A percentile compares a stretch with the other conserved stretches of the same genome.
These are phyloP conservation scores for Ogataea corticis DNA, from an alignment of 805 yeast genomes.

Conservation along the genomic window DNA sequence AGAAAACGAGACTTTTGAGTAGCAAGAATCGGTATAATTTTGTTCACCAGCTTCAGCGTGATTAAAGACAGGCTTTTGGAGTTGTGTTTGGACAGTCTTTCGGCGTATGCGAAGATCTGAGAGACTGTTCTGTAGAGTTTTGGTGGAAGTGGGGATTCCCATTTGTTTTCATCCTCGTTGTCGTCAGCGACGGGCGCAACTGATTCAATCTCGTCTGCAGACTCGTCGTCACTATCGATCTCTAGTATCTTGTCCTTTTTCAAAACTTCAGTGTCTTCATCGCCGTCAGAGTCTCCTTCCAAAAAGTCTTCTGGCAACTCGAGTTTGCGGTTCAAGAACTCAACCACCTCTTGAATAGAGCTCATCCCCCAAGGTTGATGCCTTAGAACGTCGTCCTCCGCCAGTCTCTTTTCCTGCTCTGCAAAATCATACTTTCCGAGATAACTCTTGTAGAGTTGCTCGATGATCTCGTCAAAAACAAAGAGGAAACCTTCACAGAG, in stretches of 20 bases:
- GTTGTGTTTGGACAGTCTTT: slow-evolving; percentile 64
- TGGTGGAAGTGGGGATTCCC: slow-evolving; percentile 71
- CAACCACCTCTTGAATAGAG: slow-evolving; percentile 43
- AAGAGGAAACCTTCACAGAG: slow-evolving; percentile 73
- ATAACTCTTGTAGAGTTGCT: slow-evolving; percentile 44
- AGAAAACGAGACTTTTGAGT: slow-evolving; percentile 45
- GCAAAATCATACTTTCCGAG: slow-evolving; percentile 31
- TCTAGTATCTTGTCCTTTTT: slow-evolving; percentile 27
- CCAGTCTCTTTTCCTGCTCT: slow-evolving; percentile 15
- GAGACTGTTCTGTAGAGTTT: slow-evolving; percentile 58
- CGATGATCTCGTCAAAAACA: slow-evolving; percentile 63
- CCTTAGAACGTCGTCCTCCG: slow-evolving; percentile 27
- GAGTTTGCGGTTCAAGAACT: slow-evolving; percentile 41
- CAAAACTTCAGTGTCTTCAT: slow-evolving; percentile 17
- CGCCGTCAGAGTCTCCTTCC: slow-evolving; percentile 18
- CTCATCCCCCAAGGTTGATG: slow-evolving; percentile 64
- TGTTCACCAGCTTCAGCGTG: slow-evolving; percentile 50
- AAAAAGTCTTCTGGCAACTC: slow-evolving; percentile 22
- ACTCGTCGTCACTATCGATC: slow-evolving; percentile 38
- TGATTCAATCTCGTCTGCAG: slow-evolving; percentile 37
- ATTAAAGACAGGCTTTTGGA: slow-evolving; percentile 57
- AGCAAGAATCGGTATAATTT: slow-evolving; percentile 53
- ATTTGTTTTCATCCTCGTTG: slow-evolving; percentile 38
- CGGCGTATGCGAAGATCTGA: slow-evolving; percentile 67
- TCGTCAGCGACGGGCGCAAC: slow-evolving; percentile 25